These are phyloP conservation scores for Paraglomus brasilianum DNA, from an alignment of 192 early-diverging fungal species.

Conservation along the genomic window DNA sequence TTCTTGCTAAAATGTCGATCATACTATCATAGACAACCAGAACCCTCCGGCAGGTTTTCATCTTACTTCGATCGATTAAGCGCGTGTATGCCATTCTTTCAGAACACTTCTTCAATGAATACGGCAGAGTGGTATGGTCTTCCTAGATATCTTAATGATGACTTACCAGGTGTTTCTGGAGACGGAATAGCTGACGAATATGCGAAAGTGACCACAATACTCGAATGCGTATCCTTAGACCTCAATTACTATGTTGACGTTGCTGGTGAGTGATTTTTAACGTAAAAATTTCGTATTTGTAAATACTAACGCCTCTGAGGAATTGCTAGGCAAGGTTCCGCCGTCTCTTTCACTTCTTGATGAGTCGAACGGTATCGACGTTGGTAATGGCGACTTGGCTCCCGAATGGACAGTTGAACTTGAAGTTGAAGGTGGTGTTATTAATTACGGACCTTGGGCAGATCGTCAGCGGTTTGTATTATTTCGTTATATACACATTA, in stretches of 20 bases:
- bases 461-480: conserved; percentile 63
- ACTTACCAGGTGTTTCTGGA: not conserved
- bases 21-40: too few species aligned
- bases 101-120: conserved; percentile 19
- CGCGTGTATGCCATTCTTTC: conserved; percentile 3
- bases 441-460: conserved; percentile 82
- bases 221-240: conserved; percentile 56
- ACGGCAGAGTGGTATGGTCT: conserved; percentile 59
- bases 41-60: too few species aligned
- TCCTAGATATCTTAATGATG: conserved; percentile 48
- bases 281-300: not conserved
- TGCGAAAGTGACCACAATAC: conserved; percentile 58
- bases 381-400: conserved; percentile 55
- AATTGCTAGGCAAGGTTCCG: conserved; percentile 44
- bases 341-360: conserved; percentile 25
- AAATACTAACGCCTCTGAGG: not conserved
- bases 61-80: too few species aligned
- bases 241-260: conserved; percentile 67
- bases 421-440: conserved; percentile 49
- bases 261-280: conserved; percentile 47
- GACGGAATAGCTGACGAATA: conserved; percentile 53
- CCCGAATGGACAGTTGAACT: conserved; percentile 76
- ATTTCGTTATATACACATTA: not conserved
- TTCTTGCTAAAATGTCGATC: too few species aligned
- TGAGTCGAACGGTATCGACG: conserved; percentile 35